Conservation (phyloP, 2,329 filamentous ascomycete genomes). For the Lithohypha guttulata region DNA sequence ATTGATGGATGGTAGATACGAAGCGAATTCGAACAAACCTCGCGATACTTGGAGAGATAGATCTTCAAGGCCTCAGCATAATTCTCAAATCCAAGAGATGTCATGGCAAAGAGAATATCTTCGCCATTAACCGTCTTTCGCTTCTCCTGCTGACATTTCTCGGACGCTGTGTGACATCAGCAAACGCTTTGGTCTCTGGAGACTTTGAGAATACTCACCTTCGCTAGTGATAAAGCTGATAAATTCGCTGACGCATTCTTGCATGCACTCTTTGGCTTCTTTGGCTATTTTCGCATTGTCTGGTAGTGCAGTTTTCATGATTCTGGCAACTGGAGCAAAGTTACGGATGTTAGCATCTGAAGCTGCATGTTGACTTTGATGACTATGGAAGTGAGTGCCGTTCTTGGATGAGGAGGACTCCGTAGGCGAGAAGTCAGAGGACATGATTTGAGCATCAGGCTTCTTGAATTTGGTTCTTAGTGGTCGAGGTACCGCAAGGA, state of each 20-base stretch:
- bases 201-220: conserved; percentile 50
- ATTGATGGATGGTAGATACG: conserved; percentile 11
- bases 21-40: conserved; percentile 55
- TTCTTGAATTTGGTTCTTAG: conserved; percentile 14
- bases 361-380: conserved; percentile 28
- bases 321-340: conserved; percentile 90
- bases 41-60: conserved; percentile 92
- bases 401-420: conserved; percentile 23
- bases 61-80: conserved; percentile 97
- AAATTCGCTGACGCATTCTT: conserved; percentile 99
- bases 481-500: conserved; percentile 20
- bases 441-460: conserved; percentile 17
- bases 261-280: conserved; percentile 99
- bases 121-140: conserved; percentile 98
- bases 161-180: conserved; percentile 57
- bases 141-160: conserved; percentile 99
- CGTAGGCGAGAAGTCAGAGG: conserved; percentile 16
- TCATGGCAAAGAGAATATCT: conserved; percentile 98
- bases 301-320: conserved; percentile 96
- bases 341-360: conserved; percentile 90
- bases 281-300: conserved; percentile 99
- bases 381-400: conserved; percentile 36
- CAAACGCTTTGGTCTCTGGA: conserved; percentile 11
- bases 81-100: conserved; percentile 95
- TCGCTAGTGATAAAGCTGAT: conserved; percentile 99